Base-by-base conservation (phyloP, 2,329 filamentous ascomycete genomes). In the Didymella lethalis region DNA sequence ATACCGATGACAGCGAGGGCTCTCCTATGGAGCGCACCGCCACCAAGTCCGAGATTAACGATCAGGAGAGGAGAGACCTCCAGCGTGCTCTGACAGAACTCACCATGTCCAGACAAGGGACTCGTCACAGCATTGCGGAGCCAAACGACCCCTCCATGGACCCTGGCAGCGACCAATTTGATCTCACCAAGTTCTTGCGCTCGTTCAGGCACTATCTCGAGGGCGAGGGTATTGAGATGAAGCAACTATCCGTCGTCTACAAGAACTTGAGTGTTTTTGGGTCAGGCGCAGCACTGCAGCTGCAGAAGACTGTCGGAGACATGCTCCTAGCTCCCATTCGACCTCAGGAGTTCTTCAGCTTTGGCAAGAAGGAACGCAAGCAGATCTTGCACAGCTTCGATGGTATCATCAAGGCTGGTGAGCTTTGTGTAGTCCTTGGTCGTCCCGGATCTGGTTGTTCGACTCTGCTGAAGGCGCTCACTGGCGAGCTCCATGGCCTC, bases 231-330 rank as follows among this genome's bases (percentile, higher is more conserved):
- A 77, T 88, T 45, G 81, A 80, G 57, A 76, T 79, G 61, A 83
- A 79, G 64, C 78, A 79, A 7, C 84, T 88, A 0, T 88, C 88
- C 3, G 80, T 91, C 7, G 83, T 84, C 0, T 91, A 87, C 77
- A 85, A 85, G 59, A 82, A 90, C 50, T 81, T 92, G 32, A 85
- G 84, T 55, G 87, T 92, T 0, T 88, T 82, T 6, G 90, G 90
- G 0, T 87, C 87, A 0, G 89, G 88, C 0, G 82, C 84, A 2
- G 87, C 88, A 0, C 72, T 92, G 25, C 88, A 91, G 63, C 79
- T 91, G 1, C 90, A 93, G 69, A 81, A 87, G 54, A 91, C 86
- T 2, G 87, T 92, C 3, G 82, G 80, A 2, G 87, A 86, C 1
- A 75, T 86, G 7, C 71, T 90, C 23, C 73, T 84, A 59, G 80